Conservation (phyloP, 805 yeast genomes). For the Lipomyces japonicus region DNA sequence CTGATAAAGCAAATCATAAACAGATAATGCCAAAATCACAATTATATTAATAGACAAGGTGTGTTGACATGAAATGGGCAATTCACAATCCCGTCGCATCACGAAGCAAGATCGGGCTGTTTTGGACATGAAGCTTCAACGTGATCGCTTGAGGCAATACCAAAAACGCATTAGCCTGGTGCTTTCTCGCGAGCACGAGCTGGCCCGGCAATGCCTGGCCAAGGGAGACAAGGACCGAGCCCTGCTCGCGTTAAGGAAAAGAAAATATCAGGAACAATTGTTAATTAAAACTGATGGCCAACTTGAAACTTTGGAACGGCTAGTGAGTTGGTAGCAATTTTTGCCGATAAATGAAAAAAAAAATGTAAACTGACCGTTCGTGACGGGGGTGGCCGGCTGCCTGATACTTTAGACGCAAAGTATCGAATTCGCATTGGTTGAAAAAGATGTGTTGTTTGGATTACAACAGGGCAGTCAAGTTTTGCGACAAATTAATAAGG, state of each 20-base stretch:
- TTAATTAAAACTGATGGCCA: constrained; percentile 71
- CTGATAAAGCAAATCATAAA: too few relatives aligned
- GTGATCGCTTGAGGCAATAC: constrained; percentile 78
- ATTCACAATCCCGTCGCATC: constrained; percentile 44
- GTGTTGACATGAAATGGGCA: constrained; percentile 39
- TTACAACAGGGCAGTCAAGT: constrained; percentile 76
- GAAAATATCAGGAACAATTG: constrained; percentile 77
- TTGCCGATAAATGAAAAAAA: too few relatives aligned
- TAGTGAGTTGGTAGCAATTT: constrained; percentile 52
- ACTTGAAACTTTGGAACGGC: constrained; percentile 69
- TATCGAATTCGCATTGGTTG: constrained; percentile 86
- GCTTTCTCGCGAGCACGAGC: constrained; percentile 55
- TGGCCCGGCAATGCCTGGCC: constrained; percentile 56
- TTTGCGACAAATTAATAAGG: constrained; percentile 68
- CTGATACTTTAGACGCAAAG: constrained; percentile 28
- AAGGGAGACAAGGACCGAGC: constrained; percentile 58
- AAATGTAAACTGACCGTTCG: neutral
- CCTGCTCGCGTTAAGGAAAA: constrained; percentile 63
- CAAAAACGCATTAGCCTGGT: constrained; percentile 56
- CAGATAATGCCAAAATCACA: too few relatives aligned
- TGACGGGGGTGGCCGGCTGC: neutral
- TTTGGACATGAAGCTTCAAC: constrained; percentile 77
- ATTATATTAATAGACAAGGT: neutral
- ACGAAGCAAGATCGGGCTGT: constrained; percentile 85
- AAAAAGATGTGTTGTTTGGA: constrained; percentile 77